Evolutionary conservation across 495 filamentous ascomycete species (phyloP), one percentile per base, ranked within the genome.

Genomic region (Daldinia decipiens): DNA sequence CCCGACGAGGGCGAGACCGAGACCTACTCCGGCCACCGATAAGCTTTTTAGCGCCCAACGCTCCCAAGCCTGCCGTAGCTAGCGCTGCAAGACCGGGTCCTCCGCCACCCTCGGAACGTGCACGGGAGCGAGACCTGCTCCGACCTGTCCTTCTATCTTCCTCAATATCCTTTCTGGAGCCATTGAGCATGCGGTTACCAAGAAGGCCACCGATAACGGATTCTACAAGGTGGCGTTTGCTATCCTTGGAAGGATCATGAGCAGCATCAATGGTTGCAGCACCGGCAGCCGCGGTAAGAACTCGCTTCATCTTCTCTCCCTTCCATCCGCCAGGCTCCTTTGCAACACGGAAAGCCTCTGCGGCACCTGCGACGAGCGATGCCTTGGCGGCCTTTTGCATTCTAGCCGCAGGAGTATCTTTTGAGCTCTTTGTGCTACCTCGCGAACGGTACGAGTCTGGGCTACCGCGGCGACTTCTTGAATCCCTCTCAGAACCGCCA

Each of bases 311-410:
- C 79, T 97, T 97, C 32, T 89, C 88, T 51, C 93, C 94, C 36
- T 86, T 89, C 92, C 92, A 96, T 19, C 88, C 86, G 54, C 94
- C 94, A 0, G 92, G 91, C 53, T 93, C 90, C 71, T 95, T 96
- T 76, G 93, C 91, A 39, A 90, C 85, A 38, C 92, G 88, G 85
- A 96, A 96, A 29, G 94, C 94, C 81, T 97, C 93, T 24, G 92
- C 87, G 9, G 93, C 94, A 65, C 93, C 94, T 58, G 94, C 93
- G 39, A 93, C 85, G 40, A 97, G 79, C 6, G 94, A 95, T 19
- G 94, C 93, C 78, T 92, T 91, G 71, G 92, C 91, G 43, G 93
- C 94, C 77, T 97, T 92, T 64, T 91, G 86, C 72, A 95, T 89
- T 63, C 91, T 92, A 31, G 62, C 59, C 8, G 75, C 67, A 39